Conservation (phyloP, 257 asterid genomes). For the Verbascum thapsus region DNA sequence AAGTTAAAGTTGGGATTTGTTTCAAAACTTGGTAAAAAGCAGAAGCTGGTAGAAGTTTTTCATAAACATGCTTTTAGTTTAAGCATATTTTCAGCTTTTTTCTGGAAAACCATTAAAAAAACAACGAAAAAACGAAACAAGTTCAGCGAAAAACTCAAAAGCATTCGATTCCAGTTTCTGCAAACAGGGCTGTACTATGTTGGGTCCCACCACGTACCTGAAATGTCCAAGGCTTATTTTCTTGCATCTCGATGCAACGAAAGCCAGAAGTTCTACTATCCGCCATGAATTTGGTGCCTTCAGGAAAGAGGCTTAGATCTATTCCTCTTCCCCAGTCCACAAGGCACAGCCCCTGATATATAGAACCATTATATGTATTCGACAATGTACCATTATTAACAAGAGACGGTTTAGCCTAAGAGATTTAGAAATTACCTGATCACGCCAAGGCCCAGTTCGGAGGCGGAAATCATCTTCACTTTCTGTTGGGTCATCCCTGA, state of each 20-base stretch:
- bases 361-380: constrained; percentile 5
- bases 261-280: constrained; percentile 94
- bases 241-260: constrained; percentile 95
- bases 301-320: constrained; percentile 71
- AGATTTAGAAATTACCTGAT: constrained; percentile 65
- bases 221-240: constrained; percentile 84
- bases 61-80: too few relatives aligned
- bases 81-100: too few relatives aligned
- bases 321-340: constrained; percentile 99
- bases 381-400: constrained; percentile 25
- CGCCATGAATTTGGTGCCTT: constrained; percentile 66
- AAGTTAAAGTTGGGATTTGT: too few relatives aligned
- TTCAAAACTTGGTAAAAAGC: too few relatives aligned
- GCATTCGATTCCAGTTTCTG: too few relatives aligned
- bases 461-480: constrained; percentile 45
- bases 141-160: too few relatives aligned
- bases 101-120: too few relatives aligned
- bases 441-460: constrained; percentile 73
- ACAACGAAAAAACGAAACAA: too few relatives aligned
- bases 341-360: constrained; percentile 87
- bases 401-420: not conserved
- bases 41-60: too few relatives aligned
- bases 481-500: constrained; percentile 73
- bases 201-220: constrained; percentile 46
- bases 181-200: not conserved